Percentiles rank a stretch among this genome's conserved stretches.
Evolutionary conservation across 768 basidiomycete species (phyloP).

Genomic region (Rhodotorula babjevae): DNA sequence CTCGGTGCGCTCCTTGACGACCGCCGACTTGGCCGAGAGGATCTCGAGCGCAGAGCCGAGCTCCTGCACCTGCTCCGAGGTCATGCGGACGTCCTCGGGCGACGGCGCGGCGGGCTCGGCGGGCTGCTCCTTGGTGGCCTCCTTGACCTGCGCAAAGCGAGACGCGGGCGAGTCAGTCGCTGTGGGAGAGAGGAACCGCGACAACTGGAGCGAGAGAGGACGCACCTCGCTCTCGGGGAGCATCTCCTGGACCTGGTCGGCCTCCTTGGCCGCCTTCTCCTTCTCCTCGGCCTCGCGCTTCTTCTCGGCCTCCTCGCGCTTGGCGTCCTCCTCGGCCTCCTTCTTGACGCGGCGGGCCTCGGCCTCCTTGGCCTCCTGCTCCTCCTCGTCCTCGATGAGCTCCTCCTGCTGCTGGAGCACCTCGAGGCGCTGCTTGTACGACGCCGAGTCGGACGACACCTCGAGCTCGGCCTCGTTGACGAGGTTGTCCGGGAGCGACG

Average conservation of each 20-base stretch:
- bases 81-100: constrained; percentile 79
- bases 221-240: constrained; percentile 84
- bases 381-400: constrained; percentile 97
- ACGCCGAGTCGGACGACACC: constrained; percentile 86
- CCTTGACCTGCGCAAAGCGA: constrained; percentile 17
- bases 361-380: constrained; percentile 86
- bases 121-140: constrained; percentile 87
- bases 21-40: constrained; percentile 86
- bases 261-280: constrained; percentile 32
- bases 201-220: constrained; percentile 15
- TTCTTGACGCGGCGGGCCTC: constrained; percentile 79
- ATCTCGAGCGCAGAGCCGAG: constrained; percentile 84
- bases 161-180: background rate
- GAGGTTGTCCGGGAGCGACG: constrained; percentile 7
- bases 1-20: constrained; percentile 92
- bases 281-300: constrained; percentile 19
- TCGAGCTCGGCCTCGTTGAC: constrained; percentile 94
- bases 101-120: constrained; percentile 48
- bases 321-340: constrained; percentile 65
- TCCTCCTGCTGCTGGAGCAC: constrained; percentile 98
- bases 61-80: constrained; percentile 89
- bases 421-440: constrained; percentile 96
- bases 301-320: constrained; percentile 56
- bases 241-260: constrained; percentile 61
- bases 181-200: too few species aligned